Conservation (phyloP, 257 asterid species). For the Fraxinus anomala region DNA sequence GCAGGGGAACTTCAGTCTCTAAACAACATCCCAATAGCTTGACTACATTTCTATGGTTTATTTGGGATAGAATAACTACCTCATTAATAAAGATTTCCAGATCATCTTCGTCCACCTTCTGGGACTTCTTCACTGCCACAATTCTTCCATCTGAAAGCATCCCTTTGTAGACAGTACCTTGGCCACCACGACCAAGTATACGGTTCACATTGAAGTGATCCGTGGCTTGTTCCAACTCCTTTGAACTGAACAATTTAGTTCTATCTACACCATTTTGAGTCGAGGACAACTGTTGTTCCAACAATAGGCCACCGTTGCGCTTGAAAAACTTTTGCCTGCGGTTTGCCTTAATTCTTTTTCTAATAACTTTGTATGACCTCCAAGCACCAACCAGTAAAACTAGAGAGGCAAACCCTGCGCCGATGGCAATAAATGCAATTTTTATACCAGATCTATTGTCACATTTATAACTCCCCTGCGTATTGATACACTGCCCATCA, state of each 20-base stretch:
- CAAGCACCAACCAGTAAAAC: neutral
- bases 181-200: constrained; percentile 22
- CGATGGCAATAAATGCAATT: neutral
- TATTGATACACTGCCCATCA: neutral
- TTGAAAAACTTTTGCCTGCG: neutral
- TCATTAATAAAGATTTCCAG: constrained; percentile 23
- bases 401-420: neutral
- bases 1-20: constrained; percentile 7
- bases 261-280: constrained; percentile 2
- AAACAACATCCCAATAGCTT: constrained; percentile 17
- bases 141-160: constrained; percentile 22
- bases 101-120: constrained; percentile 2
- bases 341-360: neutral
- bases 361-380: constrained; percentile 9
- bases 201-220: constrained; percentile 6
- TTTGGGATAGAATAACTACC: constrained; percentile 20
- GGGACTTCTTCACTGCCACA: constrained; percentile 18
- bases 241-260: constrained; percentile 11
- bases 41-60: constrained; percentile 20
- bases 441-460: neutral
- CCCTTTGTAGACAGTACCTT: constrained; percentile 26
- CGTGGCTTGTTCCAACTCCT: constrained; percentile 12
- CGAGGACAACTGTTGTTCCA: constrained; percentile 5
- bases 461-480: neutral
- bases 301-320: constrained; percentile 10